Percentiles rank a stretch among this genome's conserved stretches.
Evolutionary conservation across 495 filamentous ascomycete genomes (phyloP).

Genomic region (Xylaria scruposa): DNA sequence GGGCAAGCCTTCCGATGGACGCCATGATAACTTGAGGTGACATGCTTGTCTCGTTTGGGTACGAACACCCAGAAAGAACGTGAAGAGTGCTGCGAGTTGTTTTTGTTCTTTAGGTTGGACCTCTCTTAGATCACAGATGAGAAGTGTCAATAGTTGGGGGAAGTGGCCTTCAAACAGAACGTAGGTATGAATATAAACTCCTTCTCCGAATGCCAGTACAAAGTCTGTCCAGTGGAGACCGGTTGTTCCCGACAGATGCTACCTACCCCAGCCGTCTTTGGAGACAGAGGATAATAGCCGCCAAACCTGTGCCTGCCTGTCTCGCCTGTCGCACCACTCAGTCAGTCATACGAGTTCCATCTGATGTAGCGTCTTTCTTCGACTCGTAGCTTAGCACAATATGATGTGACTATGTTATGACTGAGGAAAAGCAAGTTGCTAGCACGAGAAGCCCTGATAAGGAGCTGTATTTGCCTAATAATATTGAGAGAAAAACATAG

Average conservation of each 20-base stretch:
- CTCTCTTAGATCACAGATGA: background rate
- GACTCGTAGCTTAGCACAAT: background rate
- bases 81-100: no score
- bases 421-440: background rate
- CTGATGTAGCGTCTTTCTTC: no score
- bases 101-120: background rate
- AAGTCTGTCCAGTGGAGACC: slow-evolving; percentile 13
- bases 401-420: background rate
- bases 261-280: slow-evolving; percentile 19
- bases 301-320: slow-evolving; percentile 4
- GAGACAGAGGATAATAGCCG: slow-evolving; percentile 17
- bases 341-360: slow-evolving; percentile 12
- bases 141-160: background rate
- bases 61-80: background rate
- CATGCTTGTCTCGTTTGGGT: background rate
- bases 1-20: background rate
- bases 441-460: background rate
- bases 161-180: background rate
- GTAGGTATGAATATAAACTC: slow-evolving; percentile 8
- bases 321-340: slow-evolving; percentile 17
- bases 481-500: background rate
- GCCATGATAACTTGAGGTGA: background rate
- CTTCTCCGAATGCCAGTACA: background rate
- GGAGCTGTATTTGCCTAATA: background rate
- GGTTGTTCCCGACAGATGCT: slow-evolving; percentile 25